Conservation (phyloP, 805 yeast species). For the Teunomyces stri region DNA sequence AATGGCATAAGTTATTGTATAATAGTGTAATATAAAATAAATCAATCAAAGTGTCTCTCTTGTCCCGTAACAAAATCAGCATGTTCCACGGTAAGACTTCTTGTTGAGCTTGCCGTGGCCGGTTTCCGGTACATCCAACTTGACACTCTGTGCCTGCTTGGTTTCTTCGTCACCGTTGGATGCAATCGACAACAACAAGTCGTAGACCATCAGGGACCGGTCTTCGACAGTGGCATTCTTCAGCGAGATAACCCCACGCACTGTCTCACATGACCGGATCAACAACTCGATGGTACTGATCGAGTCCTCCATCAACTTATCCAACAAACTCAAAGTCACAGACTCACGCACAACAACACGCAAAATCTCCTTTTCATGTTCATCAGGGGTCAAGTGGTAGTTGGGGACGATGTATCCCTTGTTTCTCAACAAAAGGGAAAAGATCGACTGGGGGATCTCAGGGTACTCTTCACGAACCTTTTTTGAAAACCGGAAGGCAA, state of each 20-base stretch:
- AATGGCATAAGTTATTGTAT: constrained; percentile 31
- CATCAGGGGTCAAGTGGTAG: constrained; percentile 74
- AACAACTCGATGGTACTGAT: constrained; percentile 52
- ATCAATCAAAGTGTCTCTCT: no score
- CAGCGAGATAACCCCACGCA: constrained; percentile 21
- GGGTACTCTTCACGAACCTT: constrained; percentile 61
- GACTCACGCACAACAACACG: constrained; percentile 81
- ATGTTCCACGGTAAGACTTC: constrained; percentile 35
- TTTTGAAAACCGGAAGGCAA: constrained; percentile 73
- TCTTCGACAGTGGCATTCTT: constrained; percentile 20
- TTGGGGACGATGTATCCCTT: constrained; percentile 57
- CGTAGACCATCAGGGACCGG: constrained; percentile 39
- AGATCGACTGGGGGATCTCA: constrained; percentile 75
- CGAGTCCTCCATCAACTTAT: constrained; percentile 51
- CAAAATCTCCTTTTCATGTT: constrained; percentile 60
- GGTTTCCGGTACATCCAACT: constrained; percentile 18
- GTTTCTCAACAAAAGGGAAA: constrained; percentile 68
- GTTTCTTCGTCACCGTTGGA: constrained; percentile 50
- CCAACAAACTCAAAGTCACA: constrained; percentile 49
- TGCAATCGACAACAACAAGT: constrained; percentile 53
- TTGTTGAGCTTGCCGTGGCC: constrained; percentile 23
- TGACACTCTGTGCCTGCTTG: constrained; percentile 20
- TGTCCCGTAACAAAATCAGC: constrained; percentile 15
- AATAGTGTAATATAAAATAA: no score
- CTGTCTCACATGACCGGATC: constrained; percentile 45